Base-by-base conservation (phyloP, 495 filamentous ascomycete genomes). In the Melanomma pulvis-pyrius region DNA sequence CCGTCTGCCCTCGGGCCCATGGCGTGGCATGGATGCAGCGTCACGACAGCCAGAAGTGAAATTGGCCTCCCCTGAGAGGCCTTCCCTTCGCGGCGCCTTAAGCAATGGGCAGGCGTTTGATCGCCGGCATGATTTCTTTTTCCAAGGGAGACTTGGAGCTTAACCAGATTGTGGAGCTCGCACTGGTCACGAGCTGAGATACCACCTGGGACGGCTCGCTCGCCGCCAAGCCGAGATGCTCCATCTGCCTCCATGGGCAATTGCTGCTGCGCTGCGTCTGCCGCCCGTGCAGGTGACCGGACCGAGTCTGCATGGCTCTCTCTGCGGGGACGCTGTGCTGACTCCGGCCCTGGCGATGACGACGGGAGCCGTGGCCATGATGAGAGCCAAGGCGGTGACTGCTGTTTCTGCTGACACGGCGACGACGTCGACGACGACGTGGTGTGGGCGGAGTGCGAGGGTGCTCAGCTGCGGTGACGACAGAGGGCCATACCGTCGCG, bases 101-200 rank as follows among this genome's bases (percentile, higher is more conserved):
- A 54, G 57, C 56, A 65, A 34, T 54, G 24, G 41, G 48, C 54
- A 53, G 17, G 65, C 61, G 69, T 72, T 69, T 72, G 69, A 72
- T 72, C 69, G 61, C 61, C 69, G 61, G 56, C 56, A 34, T 28
- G 44, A 15, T 63, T 65, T 15, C 65, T 61, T 60, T 58, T 58
- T 44, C n/a, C n/a, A n/a, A n/a, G n/a, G 39, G 13, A 44, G 39
- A n/a, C n/a, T 44, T 44, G 39, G 5, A 55, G 55, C 44, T 57
- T 60, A 61, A 57, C 67, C 61, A 65, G 62, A 70, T 61, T 65
- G 57, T 60, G 22, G 39, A 46, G 25, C 22, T 52, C 41, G 59
- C 54, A 44, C 59, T 58, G 52, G 65, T 61, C 63, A 67, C 65
- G 59, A 68, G 65, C 65, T 30, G 21, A 39, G 39, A 51, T 55